Percentiles rank a stretch among this genome's conserved stretches.
Evolutionary conservation across 768 basidiomycete genomes (phyloP).

Genomic region (Rhodotorula graminis): DNA sequence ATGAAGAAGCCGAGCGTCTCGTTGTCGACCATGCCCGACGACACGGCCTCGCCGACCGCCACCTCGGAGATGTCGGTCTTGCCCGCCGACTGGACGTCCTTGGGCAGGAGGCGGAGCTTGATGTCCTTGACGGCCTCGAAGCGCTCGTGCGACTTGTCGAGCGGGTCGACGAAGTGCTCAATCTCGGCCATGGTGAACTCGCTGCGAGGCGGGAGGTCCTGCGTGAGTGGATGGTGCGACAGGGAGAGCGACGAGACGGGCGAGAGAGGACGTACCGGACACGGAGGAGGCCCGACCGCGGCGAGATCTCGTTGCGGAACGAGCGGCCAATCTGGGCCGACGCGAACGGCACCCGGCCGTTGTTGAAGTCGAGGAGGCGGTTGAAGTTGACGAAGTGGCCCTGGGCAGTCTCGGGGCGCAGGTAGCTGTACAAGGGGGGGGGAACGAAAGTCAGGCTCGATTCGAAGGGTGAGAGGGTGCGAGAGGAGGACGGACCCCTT

Average conservation of each 20-base stretch:
- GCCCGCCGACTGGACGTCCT: constrained; percentile 74
- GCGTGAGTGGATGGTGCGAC: neutral
- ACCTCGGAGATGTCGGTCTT: constrained; percentile 61
- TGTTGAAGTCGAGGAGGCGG: constrained; percentile 95
- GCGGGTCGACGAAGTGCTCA: constrained; percentile 96
- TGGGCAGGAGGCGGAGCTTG: constrained; percentile 69
- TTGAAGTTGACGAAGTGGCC: constrained; percentile 99
- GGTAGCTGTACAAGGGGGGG: constrained; percentile 56
- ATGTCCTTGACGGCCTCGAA: constrained; percentile 76
- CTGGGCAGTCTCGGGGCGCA: constrained; percentile 96
- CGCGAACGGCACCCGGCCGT: constrained; percentile 90
- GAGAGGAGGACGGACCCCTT: constrained; percentile 62
- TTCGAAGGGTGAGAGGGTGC: too few relatives aligned
- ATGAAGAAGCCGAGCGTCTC: constrained; percentile 97
- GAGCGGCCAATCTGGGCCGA: constrained; percentile 93
- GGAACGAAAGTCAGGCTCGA: neutral
- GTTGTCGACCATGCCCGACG: constrained; percentile 80
- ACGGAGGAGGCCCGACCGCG: constrained; percentile 88
- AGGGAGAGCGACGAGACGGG: too few relatives aligned
- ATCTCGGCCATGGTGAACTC: constrained; percentile 99
- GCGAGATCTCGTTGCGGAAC: constrained; percentile 98
- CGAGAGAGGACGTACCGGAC: constrained; percentile 56
- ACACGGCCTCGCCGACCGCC: constrained; percentile 83
- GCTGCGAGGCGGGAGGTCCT: constrained; percentile 31
- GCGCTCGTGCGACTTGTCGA: constrained; percentile 77